Conservation (phyloP, 345 rosid genomes). For the Eucalyptus tenuipes region DNA sequence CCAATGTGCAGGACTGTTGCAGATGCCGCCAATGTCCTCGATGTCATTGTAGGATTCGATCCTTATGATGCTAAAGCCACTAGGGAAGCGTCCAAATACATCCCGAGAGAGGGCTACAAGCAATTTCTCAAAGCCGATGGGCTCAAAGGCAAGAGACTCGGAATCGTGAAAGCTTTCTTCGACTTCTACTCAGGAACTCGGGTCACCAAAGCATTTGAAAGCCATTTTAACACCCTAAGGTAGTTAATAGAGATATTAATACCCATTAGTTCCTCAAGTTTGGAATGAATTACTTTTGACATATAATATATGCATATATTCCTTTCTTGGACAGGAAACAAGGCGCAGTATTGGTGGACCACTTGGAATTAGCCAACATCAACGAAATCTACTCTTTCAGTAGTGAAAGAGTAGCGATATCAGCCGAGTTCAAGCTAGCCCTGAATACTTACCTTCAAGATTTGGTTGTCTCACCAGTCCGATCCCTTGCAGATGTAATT, state of each 20-base stretch:
- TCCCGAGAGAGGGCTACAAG: slow-evolving; percentile 33
- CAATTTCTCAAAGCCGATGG: slow-evolving; percentile 33
- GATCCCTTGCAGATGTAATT: slow-evolving; percentile 49
- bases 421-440: slow-evolving; percentile 48
- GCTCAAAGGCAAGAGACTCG: slow-evolving; percentile 47
- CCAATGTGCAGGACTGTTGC: slow-evolving; percentile 34
- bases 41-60: slow-evolving; percentile 38
- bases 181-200: neutral
- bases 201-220: slow-evolving; percentile 8
- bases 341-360: slow-evolving; percentile 39
- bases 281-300: neutral
- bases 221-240: slow-evolving; percentile 34
- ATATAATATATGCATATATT: neutral
- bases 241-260: neutral
- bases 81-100: slow-evolving; percentile 15
- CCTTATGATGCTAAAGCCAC: slow-evolving; percentile 26
- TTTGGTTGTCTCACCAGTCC: slow-evolving; percentile 36
- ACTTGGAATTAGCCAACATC: slow-evolving; percentile 19
- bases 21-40: slow-evolving; percentile 34
- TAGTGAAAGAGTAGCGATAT: slow-evolving; percentile 17
- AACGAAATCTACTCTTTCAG: slow-evolving; percentile 6
- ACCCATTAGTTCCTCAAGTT: neutral
- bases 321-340: slow-evolving; percentile 11
- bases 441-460: slow-evolving; percentile 33
- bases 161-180: slow-evolving; percentile 22